phyloP scores from a whole-genome alignment of 495 filamentous ascomycete species.

The Aspergillus diversus region DNA sequence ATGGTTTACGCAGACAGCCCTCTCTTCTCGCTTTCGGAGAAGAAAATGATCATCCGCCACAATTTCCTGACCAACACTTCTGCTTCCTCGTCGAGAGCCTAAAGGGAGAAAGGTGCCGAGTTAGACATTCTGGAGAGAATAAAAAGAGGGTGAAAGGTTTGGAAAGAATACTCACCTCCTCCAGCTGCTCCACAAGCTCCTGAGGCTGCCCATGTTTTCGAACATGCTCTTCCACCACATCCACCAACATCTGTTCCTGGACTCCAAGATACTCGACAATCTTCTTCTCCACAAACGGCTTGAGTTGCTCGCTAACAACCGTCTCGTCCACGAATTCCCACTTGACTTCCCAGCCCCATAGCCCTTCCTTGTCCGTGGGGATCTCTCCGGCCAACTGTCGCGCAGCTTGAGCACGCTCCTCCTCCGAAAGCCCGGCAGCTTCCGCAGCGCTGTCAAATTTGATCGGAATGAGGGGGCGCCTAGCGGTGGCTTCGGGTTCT shows the following conservation, averaged over 20 bases:
- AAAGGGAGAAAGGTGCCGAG: slow-evolving; percentile 9
- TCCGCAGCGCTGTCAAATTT: slow-evolving; percentile 80
- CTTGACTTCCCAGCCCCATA: slow-evolving; percentile 91
- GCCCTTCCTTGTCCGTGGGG: slow-evolving; percentile 78
- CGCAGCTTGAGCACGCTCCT: slow-evolving; percentile 79
- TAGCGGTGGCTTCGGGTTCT: slow-evolving; percentile 69
- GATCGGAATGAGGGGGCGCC: slow-evolving; percentile 86
- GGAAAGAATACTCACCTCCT: slow-evolving; percentile 63
- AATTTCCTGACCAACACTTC: slow-evolving; percentile 94
- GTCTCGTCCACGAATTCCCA: slow-evolving; percentile 93
- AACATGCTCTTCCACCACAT: slow-evolving; percentile 87
- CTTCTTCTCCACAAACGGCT: slow-evolving; percentile 97
- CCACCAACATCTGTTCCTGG: slow-evolving; percentile 93
- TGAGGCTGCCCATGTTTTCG: slow-evolving; percentile 74
- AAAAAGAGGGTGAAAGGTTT: slow-evolving; percentile 1
- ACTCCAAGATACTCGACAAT: slow-evolving; percentile 95
- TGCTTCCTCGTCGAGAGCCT: slow-evolving; percentile 94
- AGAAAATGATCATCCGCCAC: slow-evolving; percentile 99
- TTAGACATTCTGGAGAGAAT: slow-evolving; percentile 36
- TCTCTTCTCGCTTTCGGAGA: slow-evolving; percentile 91
- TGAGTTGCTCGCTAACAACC: slow-evolving; percentile 82
- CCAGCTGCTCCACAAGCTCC: slow-evolving; percentile 81
- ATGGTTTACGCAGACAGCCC: slow-evolving; percentile 68
- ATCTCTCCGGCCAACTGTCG: slow-evolving; percentile 86
- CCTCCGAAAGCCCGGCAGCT: slow-evolving; percentile 72